Conservation (phyloP, 2,329 filamentous ascomycete genomes). For the Rutstroemia sp. region DNA sequence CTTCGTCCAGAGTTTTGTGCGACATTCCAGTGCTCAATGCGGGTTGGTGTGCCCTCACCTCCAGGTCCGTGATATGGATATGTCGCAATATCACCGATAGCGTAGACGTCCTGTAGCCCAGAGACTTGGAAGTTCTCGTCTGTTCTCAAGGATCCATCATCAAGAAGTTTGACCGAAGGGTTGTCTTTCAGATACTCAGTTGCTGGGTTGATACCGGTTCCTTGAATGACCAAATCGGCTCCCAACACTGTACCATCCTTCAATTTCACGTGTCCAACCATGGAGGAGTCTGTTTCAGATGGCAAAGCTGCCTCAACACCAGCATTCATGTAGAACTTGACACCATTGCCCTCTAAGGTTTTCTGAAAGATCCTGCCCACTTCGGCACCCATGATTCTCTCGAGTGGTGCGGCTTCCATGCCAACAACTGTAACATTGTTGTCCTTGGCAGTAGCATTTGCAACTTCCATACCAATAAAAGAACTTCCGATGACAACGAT, state of each 20-base stretch:
- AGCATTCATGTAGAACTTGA: slow-evolving; percentile 80
- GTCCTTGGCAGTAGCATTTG: slow-evolving; percentile 69
- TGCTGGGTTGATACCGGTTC: slow-evolving; percentile 79
- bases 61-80: slow-evolving; percentile 92
- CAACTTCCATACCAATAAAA: slow-evolving; percentile 98
- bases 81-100: slow-evolving; percentile 89
- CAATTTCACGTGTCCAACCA: slow-evolving; percentile 73
- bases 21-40: slow-evolving; percentile 99
- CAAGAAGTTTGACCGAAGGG: slow-evolving; percentile 59
- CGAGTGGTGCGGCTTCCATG: slow-evolving; percentile 78
- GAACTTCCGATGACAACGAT: slow-evolving; percentile 87
- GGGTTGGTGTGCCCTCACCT: slow-evolving; percentile 61
- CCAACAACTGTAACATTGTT: slow-evolving; percentile 84
- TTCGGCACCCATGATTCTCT: slow-evolving; percentile 74
- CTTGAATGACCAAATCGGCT: slow-evolving; percentile 85
- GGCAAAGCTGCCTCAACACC: slow-evolving; percentile 77
- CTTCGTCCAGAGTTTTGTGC: slow-evolving; percentile 85
- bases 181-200: slow-evolving; percentile 77
- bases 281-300: slow-evolving; percentile 56
- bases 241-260: slow-evolving; percentile 80
- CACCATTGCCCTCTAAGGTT: slow-evolving; percentile 73
- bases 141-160: slow-evolving; percentile 79
- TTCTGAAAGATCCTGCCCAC: slow-evolving; percentile 77
- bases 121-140: slow-evolving; percentile 73
- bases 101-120: slow-evolving; percentile 77